These are phyloP conservation scores for Metarhizium brunneum DNA, from an alignment of 2,329 filamentous ascomycete species.

Conservation along the genomic window DNA sequence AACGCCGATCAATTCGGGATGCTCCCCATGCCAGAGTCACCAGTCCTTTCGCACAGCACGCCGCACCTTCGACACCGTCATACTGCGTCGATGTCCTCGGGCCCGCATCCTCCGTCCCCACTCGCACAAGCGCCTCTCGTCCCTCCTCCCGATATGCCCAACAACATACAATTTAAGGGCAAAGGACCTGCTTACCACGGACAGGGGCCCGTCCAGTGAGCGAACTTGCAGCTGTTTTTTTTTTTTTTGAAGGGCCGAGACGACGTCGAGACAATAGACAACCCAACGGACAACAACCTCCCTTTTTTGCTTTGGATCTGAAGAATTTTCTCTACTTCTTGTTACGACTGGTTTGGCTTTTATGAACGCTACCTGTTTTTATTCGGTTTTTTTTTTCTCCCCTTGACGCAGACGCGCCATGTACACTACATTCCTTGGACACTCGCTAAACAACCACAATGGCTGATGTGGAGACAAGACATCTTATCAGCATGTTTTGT, in stretches of 20 bases:
- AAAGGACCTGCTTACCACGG: slow-evolving; percentile 16
- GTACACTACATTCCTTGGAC: slow-evolving; percentile 27
- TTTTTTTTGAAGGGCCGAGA: background rate
- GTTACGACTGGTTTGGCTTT: background rate
- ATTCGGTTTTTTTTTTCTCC: background rate
- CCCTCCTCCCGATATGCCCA: slow-evolving; percentile 7
- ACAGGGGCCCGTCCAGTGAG: background rate
- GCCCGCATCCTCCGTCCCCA: slow-evolving; percentile 25
- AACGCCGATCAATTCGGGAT: slow-evolving; percentile 32
- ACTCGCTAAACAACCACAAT: slow-evolving; percentile 19
- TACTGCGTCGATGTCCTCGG: slow-evolving; percentile 25
- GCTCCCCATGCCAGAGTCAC: slow-evolving; percentile 37
- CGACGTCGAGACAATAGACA: background rate
- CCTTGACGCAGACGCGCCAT: slow-evolving; percentile 23
- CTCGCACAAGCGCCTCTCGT: slow-evolving; percentile 23
- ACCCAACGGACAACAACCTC: slow-evolving; percentile 7
- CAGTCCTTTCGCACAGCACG: slow-evolving; percentile 24
- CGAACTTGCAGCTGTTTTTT: background rate
- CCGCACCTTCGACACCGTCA: slow-evolving; percentile 28
- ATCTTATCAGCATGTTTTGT: background rate
- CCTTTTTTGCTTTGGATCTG: slow-evolving; percentile 12
- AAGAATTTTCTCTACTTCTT: background rate
- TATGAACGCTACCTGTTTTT: slow-evolving; percentile 1
- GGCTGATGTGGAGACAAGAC: background rate
- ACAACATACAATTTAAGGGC: slow-evolving; percentile 14